These are phyloP conservation scores for Venturiaceae sp. DNA, from an alignment of 2,329 filamentous ascomycete genomes.

Conservation along the genomic window DNA sequence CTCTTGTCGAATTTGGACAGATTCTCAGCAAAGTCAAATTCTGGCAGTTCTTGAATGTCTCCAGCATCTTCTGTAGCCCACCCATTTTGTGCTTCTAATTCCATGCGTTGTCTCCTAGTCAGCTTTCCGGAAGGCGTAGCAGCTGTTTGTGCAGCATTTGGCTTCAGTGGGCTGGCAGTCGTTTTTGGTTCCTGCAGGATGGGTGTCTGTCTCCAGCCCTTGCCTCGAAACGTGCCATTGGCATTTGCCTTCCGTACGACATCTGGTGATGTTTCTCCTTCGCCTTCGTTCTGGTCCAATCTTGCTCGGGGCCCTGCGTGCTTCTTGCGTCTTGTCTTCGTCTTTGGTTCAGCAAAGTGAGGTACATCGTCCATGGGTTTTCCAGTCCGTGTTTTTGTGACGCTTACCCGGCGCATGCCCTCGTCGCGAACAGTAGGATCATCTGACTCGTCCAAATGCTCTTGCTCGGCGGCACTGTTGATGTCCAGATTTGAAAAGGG, in stretches of 20 bases:
- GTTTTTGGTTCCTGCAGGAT: conserved; percentile 51
- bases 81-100: conserved; percentile 50
- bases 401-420: conserved; percentile 22
- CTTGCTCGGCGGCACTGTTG: conserved; percentile 26
- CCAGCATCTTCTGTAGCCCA: conserved; percentile 97
- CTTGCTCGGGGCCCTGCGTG: conserved; percentile 31
- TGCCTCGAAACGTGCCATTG: conserved; percentile 38
- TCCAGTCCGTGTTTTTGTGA: conserved; percentile 28
- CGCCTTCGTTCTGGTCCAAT: conserved; percentile 18
- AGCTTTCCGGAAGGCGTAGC: conserved; percentile 25
- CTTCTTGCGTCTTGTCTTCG: conserved; percentile 33
- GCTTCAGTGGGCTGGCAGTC: conserved; percentile 26
- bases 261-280: conserved; percentile 18
- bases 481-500: conserved; percentile 30
- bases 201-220: conserved; percentile 60
- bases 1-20: conserved; percentile 93
- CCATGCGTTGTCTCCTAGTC: conserved; percentile 18
- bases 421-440: conserved; percentile 19
- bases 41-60: conserved; percentile 84
- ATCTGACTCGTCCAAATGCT: conserved; percentile 21
- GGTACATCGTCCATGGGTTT: conserved; percentile 27
- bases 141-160: conserved; percentile 24
- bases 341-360: conserved; percentile 11
- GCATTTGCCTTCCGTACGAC: conserved; percentile 17
- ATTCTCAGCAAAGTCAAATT: conserved; percentile 87